Conservation (phyloP, 768 basidiomycete genomes). For the Boletus eberwhitei region DNA sequence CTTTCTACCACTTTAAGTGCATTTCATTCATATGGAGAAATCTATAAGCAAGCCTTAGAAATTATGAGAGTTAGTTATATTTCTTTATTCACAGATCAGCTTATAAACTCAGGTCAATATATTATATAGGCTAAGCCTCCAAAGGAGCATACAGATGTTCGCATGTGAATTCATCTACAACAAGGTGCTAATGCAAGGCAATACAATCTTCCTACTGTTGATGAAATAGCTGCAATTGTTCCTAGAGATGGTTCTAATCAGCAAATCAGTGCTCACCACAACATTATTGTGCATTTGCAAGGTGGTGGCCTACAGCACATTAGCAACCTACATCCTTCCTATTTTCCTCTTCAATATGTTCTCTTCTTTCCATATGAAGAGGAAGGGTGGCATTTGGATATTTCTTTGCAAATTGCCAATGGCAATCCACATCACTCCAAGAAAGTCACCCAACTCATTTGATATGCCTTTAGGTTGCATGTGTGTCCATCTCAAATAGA, state of each 20-base stretch:
- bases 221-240: conserved; percentile 43
- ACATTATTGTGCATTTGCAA: conserved; percentile 35
- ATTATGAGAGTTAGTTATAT: conserved; percentile 14
- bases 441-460: conserved; percentile 29
- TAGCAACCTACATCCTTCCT: conserved; percentile 34
- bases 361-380: conserved; percentile 42
- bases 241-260: conserved; percentile 29
- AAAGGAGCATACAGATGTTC: conserved; percentile 13
- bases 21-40: too few relatives aligned
- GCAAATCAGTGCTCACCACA: conserved; percentile 11
- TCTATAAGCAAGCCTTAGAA: conserved; percentile 33
- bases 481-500: conserved; percentile 1
- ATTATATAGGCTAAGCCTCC: conserved; percentile 8
- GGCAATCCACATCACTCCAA: not conserved
- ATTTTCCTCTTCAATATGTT: conserved; percentile 41
- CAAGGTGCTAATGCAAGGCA: conserved; percentile 27
- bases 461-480: conserved; percentile 37
- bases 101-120: too few relatives aligned
- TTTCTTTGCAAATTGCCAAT: conserved; percentile 8
- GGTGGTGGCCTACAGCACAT: conserved; percentile 30
- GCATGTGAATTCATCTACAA: conserved; percentile 5
- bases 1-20: too few relatives aligned
- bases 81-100: too few relatives aligned
- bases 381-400: conserved; percentile 35
- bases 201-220: conserved; percentile 44